Evolutionary conservation across 2,329 filamentous ascomycete species (phyloP).

Genomic region (Sarocladium kiliense): DNA sequence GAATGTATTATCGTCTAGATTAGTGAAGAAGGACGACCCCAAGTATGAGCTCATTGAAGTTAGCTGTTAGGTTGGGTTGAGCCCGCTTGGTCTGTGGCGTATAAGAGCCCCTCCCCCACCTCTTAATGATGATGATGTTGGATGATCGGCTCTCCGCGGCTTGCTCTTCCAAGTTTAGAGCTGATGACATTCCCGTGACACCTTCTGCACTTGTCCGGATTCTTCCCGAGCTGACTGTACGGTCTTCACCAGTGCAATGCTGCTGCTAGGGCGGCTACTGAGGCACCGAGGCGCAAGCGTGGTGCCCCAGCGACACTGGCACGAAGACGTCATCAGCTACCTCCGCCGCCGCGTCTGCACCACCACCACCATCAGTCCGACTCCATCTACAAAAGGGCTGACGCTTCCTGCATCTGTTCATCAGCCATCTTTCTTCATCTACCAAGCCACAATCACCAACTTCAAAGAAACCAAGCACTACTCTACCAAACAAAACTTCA

Average conservation of each 20-base stretch:
- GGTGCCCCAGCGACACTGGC: neutral
- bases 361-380: neutral
- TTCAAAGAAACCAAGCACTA: neutral
- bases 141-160: neutral
- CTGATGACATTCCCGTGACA: neutral
- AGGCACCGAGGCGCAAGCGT: neutral
- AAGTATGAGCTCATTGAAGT: too few species aligned
- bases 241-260: neutral
- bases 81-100: too few species aligned
- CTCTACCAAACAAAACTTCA: constrained; percentile 11
- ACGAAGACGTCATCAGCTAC: constrained; percentile 8
- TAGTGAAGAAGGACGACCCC: too few species aligned
- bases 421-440: constrained; percentile 9
- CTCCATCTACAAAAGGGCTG: constrained; percentile 19
- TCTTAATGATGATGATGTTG: too few species aligned
- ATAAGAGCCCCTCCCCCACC: too few species aligned
- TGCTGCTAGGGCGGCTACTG: neutral
- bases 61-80: too few species aligned
- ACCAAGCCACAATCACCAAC: constrained; percentile 1
- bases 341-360: constrained; percentile 2
- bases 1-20: too few species aligned
- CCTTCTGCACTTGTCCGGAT: neutral
- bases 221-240: neutral
- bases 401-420: constrained; percentile 9
- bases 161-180: neutral